Evolutionary conservation across 2,329 filamentous ascomycete genomes (phyloP).

Genomic region (Phoma sp.): DNA sequence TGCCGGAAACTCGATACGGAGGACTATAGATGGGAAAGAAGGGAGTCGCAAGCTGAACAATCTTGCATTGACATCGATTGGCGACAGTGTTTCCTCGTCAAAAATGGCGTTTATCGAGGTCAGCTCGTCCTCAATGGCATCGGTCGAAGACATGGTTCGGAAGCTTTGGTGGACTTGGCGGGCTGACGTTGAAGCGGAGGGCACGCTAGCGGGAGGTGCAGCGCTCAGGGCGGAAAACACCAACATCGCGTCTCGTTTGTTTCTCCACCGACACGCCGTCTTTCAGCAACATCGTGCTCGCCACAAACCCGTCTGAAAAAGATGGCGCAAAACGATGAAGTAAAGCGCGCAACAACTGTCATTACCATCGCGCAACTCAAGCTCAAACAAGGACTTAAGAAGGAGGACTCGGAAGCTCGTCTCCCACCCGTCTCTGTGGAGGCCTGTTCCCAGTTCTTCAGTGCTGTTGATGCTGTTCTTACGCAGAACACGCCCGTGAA

Average conservation of each 20-base stretch:
- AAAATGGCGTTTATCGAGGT: conserved; percentile 88
- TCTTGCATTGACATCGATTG: conserved; percentile 33
- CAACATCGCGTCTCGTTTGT: conserved; percentile 4
- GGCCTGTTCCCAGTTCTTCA: conserved; percentile 32
- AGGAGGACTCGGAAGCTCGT: conserved; percentile 24
- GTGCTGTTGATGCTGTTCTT: conserved; percentile 36
- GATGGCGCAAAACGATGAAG: conserved; percentile 33
- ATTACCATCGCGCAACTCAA: conserved; percentile 38
- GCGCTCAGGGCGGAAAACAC: conserved; percentile 14
- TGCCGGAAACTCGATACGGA: conserved; percentile 70
- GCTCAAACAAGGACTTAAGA: conserved; percentile 37
- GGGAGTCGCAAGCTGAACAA: conserved; percentile 67
- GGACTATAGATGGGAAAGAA: conserved; percentile 60
- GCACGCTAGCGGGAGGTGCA: conserved; percentile 12
- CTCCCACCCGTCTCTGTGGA: conserved; percentile 30
- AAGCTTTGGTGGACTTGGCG: conserved; percentile 20
- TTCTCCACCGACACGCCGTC: conserved; percentile 7
- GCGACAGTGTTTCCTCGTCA: conserved; percentile 66
- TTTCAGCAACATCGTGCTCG: conserved; percentile 9
- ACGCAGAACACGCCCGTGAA: conserved; percentile 36
- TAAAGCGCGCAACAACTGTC: conserved; percentile 31
- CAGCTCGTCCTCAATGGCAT: conserved; percentile 71
- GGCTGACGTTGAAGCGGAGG: conserved; percentile 19
- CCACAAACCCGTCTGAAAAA: background rate
- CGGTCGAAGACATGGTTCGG: conserved; percentile 37